Conservation (phyloP, 2,329 filamentous ascomycete genomes). For the Cordyceps sp. region DNA sequence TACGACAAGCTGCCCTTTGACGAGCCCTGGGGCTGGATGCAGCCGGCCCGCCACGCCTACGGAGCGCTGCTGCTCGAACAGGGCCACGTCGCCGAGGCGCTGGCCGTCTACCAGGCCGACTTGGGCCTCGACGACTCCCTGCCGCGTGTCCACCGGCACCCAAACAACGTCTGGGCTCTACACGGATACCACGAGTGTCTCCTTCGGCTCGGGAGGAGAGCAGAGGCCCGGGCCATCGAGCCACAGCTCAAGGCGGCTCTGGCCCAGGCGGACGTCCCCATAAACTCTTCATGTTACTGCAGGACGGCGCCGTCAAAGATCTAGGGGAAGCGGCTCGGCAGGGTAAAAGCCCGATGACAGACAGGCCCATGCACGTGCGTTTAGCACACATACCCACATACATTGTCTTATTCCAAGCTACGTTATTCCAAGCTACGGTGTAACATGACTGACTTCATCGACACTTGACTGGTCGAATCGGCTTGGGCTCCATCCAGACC, state of each 20-base stretch:
- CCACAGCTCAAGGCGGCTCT: slow-evolving; percentile 31
- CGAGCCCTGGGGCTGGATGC: slow-evolving; percentile 71
- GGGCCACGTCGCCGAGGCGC: slow-evolving; percentile 36
- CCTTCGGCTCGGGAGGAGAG: slow-evolving; percentile 24
- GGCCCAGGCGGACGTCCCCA: slow-evolving; percentile 42
- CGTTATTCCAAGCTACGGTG: no score
- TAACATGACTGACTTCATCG: no score
- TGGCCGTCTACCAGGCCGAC: slow-evolving; percentile 41
- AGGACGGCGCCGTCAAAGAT: slow-evolving; percentile 7
- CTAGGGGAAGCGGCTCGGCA: no score
- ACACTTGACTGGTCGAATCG: no score
- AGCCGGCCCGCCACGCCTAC: slow-evolving; percentile 54
- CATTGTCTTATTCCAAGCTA: no score
- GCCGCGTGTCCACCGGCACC: slow-evolving; percentile 48
- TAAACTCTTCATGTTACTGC: slow-evolving; percentile 20
- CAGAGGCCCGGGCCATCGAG: slow-evolving; percentile 18
- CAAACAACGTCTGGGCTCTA: slow-evolving; percentile 59
- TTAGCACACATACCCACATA: no score
- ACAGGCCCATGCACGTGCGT: no score
- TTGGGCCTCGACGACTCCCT: slow-evolving; percentile 42
- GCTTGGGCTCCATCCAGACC: no score
- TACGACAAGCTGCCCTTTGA: slow-evolving; percentile 52
- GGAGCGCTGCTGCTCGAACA: slow-evolving; percentile 55
- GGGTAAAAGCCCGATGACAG: no score
- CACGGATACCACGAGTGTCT: slow-evolving; percentile 61